Base-by-base conservation (phyloP, 2,329 filamentous ascomycete species). In the Fusarium pseudoanthophilum region DNA sequence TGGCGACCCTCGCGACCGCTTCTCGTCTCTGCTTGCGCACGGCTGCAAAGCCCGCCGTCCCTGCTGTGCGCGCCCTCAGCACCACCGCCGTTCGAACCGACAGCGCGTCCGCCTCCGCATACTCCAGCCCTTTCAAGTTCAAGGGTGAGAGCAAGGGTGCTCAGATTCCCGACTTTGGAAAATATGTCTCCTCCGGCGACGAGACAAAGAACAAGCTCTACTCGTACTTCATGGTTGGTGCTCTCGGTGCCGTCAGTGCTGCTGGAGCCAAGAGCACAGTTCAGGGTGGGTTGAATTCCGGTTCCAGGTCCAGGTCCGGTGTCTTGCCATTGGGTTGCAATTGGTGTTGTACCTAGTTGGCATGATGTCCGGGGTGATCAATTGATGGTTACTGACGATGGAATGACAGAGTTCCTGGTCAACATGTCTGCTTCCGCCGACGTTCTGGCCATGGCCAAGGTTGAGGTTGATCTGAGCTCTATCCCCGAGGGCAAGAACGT, bases 401-500 rank as follows among this genome's bases (percentile, higher is more conserved):
- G 57, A 56, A 67, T 64, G 77, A 76, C 85, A 99, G 96, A 99
- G 87, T 99, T 99, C 91, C 90, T 99, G 75, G 94, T 97, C 88
- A 99, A 98, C 91, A 98, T 99, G 97, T 97, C 95, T 80, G 96
- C 96, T 74, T 99, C 96, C 72, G 96, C 96, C 85, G 96, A 99
- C 82, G 95, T 99, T 82, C 87, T 99, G 86, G 96, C 97, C 83
- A 97, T 98, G 92, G 96, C 96, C 85, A 99, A 99, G 92, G 96
- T 99, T 79, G 96, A 99, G 88, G 93, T 99, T 79, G 94, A 97
- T 85, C 92, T 99, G 77, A 88, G 88, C 80, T 85, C 94, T 75
- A 98, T 99, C 80, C 96, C 96, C 73, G 95, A 98, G 89, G 96
- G 96, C 90, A 99, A 98, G 93, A 99, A 99, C 88, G 96, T 95